Evolutionary conservation across 1,284 basidiomycete genomes (phyloP), one percentile per base, ranked within the genome.

Genomic region (Termitomyces sp.): DNA sequence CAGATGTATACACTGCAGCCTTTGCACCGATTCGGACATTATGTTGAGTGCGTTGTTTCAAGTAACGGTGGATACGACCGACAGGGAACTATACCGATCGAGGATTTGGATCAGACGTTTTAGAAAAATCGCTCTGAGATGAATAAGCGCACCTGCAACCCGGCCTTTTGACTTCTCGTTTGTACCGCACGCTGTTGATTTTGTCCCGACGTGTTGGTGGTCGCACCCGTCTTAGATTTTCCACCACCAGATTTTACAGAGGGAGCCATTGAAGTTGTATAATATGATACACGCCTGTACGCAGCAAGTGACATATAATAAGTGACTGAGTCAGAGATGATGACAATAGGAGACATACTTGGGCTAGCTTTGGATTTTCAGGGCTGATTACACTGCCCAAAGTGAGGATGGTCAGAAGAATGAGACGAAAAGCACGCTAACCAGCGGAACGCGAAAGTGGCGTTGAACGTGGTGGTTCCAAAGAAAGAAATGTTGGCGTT

Each of bases 1-100:
- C 92, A 35, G 88, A 85, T n/a, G 88, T 90, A 68, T 94, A 95
- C 7, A 95, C 92, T 5, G 93, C 91, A 13, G 92, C 92, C 68
- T 94, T 94, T 26, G 91, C 92, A 41, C 92, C 93, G 61, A 95
- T 91, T 35, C 93, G 89, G 50, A 97, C 84, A 67, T 94, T 93
- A 72, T 95, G 90, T 68, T 94, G 91, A 34, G 94, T 96, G 63
- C 91, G 83, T 67, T 86, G 85, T 72, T 97, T 96, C 62, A 98
- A 73, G 75, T 96, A 96, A 72, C 95, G 88, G 69, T 94, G 93
- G 54, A 95, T 91, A 88, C 92, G 91, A 42, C 92, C 92, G 39
- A 94, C 92, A 43, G 92, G 91, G 69, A 94, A 93, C 91, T 93
- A 55, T 38, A 49, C 19, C 14, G 49, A 52, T 13, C 49, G 16